Evolutionary conservation across 768 basidiomycete species (phyloP), one percentile per base, ranked within the genome.

Genomic region (Tylopilus felleus): DNA sequence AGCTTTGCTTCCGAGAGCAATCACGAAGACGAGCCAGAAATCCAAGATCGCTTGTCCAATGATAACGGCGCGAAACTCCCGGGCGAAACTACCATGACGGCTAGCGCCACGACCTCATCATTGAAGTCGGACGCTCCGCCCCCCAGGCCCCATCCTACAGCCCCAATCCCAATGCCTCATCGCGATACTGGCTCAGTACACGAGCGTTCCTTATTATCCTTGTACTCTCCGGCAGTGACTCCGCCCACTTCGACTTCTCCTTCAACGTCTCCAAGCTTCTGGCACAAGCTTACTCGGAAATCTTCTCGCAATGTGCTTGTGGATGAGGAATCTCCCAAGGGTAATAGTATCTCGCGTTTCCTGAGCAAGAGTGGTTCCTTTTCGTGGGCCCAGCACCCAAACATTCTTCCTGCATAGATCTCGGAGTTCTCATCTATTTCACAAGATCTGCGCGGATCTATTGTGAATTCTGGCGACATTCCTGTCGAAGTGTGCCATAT

Each of bases 331-430:
- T 23, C 45, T 3, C 13, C 52, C 12, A 61, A 58, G 36, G 45
- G 47, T 16, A 61, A 58, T 17, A 55, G 47, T 27, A 53, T 68
- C 3, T 61, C 61, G 17, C 65, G 68, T 53, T 57, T 71, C 12
- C 46, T 65, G n/a, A 49, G 50, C 17, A 53, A 45, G 51, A 53
- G 57, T 21, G 27, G 54, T 7, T 43, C 65, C 19, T 48, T 52
- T 17, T 59, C 54, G 2, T 41, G 48, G 19, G 4, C 51, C 31
- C 49, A 48, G 22, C 57, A 22, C 10, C 48, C 59, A n/a, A 22
- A 31, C n/a, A 23, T 56, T 29, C 36, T 22, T 33, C 22, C 54
- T 33, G 23, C 22, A 31, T 60, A 53, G 36, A 35, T 14, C 9
- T 21, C 10, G 0, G 23, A 3, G 7, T 10, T 36, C 10, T 17